Conservation (phyloP, 257 asterid genomes). For the Capsicum chinense region DNA sequence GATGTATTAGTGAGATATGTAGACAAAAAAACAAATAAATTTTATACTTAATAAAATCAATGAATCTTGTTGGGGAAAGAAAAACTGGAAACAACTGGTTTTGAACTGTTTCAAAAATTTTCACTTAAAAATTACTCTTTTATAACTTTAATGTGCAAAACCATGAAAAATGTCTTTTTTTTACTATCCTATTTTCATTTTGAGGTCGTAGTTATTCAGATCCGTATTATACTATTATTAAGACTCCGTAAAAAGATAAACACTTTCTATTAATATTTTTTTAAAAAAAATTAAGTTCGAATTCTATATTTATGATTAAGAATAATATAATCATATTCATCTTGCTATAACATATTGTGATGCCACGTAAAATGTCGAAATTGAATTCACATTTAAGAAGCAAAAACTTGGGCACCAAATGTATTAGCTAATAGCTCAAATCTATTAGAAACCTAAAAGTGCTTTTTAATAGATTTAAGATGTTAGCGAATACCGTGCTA, state of each 20-base stretch:
- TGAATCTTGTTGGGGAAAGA: not conserved
- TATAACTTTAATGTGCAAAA: too few species aligned
- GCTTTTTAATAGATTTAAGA: not conserved
- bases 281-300: too few species aligned
- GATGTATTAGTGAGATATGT: not conserved
- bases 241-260: too few species aligned
- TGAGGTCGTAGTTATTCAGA: not conserved
- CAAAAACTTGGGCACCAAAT: too few species aligned
- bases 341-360: too few species aligned
- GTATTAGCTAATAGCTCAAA: too few species aligned
- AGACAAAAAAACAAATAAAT: not conserved
- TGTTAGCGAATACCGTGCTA: not conserved
- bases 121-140: not conserved
- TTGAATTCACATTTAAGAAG: too few species aligned
- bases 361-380: too few species aligned
- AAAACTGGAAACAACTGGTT: constrained; percentile 13
- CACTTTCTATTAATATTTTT: too few species aligned
- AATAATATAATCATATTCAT: too few species aligned
- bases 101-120: not conserved
- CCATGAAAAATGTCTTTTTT: not conserved
- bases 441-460: not conserved
- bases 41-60: not conserved
- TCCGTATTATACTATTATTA: too few species aligned
- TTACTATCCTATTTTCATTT: not conserved
- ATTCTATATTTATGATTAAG: too few species aligned